A percentile compares a stretch with the other conserved stretches of the same genome.
Evolutionary conservation across 306 rosid genomes (phyloP).

Genomic region (Elaeagnus macrophylla): DNA sequence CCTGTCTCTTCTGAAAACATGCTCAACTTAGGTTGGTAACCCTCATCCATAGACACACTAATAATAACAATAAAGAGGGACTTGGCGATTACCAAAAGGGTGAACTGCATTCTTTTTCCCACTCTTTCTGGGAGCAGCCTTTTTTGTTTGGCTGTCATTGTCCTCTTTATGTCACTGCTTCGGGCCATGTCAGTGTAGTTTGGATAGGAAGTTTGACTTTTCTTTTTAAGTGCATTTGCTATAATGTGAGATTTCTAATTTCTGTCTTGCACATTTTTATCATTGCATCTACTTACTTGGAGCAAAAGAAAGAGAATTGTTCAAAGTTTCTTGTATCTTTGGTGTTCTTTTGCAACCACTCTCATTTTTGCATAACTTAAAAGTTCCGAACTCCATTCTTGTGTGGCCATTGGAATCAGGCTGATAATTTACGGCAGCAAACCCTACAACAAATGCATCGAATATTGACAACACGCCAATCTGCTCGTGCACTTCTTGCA

Average conservation of each 20-base stretch:
- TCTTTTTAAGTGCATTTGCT: too few relatives aligned
- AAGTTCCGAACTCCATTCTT: conserved; percentile 3
- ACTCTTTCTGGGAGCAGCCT: too few relatives aligned
- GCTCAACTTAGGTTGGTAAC: too few relatives aligned
- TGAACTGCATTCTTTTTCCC: too few relatives aligned
- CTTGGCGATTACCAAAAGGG: too few relatives aligned
- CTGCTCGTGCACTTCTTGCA: conserved; percentile 94
- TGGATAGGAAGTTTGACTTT: too few relatives aligned
- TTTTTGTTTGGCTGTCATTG: too few relatives aligned
- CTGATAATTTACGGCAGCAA: conserved; percentile 93
- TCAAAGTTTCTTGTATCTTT: not conserved
- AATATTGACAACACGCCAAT: conserved; percentile 84
- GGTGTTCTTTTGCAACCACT: not conserved
- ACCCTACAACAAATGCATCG: conserved; percentile 97
- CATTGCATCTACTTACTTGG: not conserved
- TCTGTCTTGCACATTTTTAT: not conserved
- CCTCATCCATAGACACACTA: too few relatives aligned
- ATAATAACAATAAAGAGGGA: too few relatives aligned
- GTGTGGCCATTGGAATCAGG: conserved; percentile 34
- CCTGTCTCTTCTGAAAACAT: too few relatives aligned
- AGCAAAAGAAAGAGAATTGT: not conserved
- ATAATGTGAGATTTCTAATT: not conserved
- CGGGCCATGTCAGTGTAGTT: too few relatives aligned
- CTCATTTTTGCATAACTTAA: not conserved
- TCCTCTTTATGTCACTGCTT: too few relatives aligned